Conservation (phyloP, 2,329 filamentous ascomycete species). For the Hymenoscyphus fructigenus region DNA sequence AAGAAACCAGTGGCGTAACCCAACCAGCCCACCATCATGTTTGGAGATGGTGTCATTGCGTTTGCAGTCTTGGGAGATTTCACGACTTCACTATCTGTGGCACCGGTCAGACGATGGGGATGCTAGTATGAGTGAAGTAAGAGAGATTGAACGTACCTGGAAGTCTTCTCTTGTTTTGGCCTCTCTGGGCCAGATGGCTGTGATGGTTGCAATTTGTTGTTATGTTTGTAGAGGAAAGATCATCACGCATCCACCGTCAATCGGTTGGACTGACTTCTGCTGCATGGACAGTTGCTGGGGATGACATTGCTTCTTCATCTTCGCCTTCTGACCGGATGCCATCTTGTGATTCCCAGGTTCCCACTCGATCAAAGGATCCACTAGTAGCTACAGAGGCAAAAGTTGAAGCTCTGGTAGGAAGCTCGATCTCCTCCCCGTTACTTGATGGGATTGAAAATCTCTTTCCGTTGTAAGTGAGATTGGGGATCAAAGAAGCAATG, state of each 20-base stretch:
- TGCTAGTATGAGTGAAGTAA: not conserved
- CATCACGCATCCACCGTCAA: slow-evolving; percentile 7
- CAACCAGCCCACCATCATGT: not conserved
- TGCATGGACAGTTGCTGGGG: slow-evolving; percentile 15
- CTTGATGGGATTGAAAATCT: slow-evolving; percentile 11
- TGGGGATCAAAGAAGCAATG: slow-evolving; percentile 17
- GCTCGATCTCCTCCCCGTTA: not conserved
- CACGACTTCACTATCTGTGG: not conserved
- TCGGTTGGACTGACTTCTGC: slow-evolving; percentile 8
- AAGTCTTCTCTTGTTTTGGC: not conserved
- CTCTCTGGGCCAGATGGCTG: not conserved
- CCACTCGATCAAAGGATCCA: slow-evolving; percentile 6
- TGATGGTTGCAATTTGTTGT: not conserved
- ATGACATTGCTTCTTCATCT: slow-evolving; percentile 21
- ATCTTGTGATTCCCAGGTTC: slow-evolving; percentile 18
- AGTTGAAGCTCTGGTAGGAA: slow-evolving; percentile 14
- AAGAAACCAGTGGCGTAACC: not conserved
- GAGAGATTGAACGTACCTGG: not conserved
- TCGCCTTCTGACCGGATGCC: slow-evolving; percentile 18
- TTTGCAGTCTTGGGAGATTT: not conserved
- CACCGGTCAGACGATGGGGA: not conserved
- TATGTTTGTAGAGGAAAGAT: not conserved
- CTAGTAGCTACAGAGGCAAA: slow-evolving; percentile 18
- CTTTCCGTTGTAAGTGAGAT: slow-evolving; percentile 23
- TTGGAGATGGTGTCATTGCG: not conserved